Evolutionary conservation across 2,329 filamentous ascomycete species (phyloP), one percentile per base, ranked within the genome.

Genomic region (Escovopsis sp.): DNA sequence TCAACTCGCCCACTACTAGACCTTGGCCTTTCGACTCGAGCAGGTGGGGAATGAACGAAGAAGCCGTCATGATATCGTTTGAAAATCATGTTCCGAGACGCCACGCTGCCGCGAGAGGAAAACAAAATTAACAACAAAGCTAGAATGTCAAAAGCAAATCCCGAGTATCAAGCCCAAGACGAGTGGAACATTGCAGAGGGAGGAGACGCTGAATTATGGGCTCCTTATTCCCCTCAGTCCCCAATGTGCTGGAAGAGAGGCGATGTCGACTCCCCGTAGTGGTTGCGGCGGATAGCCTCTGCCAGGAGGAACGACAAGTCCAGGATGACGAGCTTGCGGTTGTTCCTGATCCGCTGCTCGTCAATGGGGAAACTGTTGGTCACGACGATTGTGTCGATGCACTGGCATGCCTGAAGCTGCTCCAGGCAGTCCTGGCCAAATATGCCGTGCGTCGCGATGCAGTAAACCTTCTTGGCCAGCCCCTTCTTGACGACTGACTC

Each of bases 341-440:
- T 80, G 45, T 73, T 75, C 51, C 70, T 75, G 32, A 77, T 71
- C 61, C 82, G 80, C 49, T 84, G 77, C 44, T 81, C 77, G 19
- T 80, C 74, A 49, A 98, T 93, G 3, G 91, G 91, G 61, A 96
- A 96, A 43, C 88, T 93, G 66, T 98, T 96, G 32, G 91, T 98
- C 54, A 96, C 88, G 43, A 98, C 79, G 52, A 98, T 89, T 53
- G 81, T 74, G 59, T 95, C 82, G 58, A 98, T 96, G 65, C 86
- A 93, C 53, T 89, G 82, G 68, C 91, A 96, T 39, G 78, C 78
- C 60, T 94, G 82, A 66, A 98, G 77, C 61, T 95, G 85, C 54
- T 87, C 81, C 12, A 98, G 74, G 49, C 84, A 85, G 57, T 95
- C 85, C 38, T 80, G 83, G 19, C 88, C 88, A 60, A 98, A 96